Base-by-base conservation (phyloP, 108 stramenopile genomes). In the Cyclostephanos invisitatus region DNA sequence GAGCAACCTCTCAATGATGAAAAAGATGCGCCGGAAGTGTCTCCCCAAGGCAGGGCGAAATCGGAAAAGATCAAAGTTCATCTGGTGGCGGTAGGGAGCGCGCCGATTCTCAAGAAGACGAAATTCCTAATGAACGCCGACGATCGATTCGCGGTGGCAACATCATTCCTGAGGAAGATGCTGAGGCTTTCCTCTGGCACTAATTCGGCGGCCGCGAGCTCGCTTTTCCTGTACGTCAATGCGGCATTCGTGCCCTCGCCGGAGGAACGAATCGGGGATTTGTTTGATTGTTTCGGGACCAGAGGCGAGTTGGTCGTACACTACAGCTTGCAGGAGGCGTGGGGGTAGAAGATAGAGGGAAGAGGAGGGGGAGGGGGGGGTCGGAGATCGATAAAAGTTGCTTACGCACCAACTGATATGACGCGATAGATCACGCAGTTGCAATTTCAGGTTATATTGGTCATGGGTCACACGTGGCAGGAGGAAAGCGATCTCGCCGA, bases 281-380 rank as follows among this genome's bases (percentile, higher is more conserved):
- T 96, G 18, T 65, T 85, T 56, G 91, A 90, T 74, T 85, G 84
- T 60, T 96, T 93, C 68, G 84, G 83, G 32, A 80, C 84, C 47
- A 78, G 91, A 58, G 92, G 83, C 14, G 92, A 96, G 82, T 77
- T 96, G 37, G 83, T 91, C 6, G 73, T 96, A 37, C 91, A 96
- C 67, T 96, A 96, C 67, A 89, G 91, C 79, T 74, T 96, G 73
- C 89, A 93, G 74, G 91, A 93, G 77, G 92, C 95, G 15, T 96
- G 90, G 90, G 92, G 90, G 44, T 91, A 62, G 70, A 46, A 5
- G 15, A 4, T 32, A 32, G 32, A 32, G 32, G 2, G 32, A 32
- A 4, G 32, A 32, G 2, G 32, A 4, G 32, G 32, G 32, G 11
- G 1, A 28, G 27, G 24, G 51, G 29, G 9, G 15, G 11, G 11